These are phyloP conservation scores for Thyridium curvatum DNA, from an alignment of 2,329 filamentous ascomycete species.

Conservation along the genomic window DNA sequence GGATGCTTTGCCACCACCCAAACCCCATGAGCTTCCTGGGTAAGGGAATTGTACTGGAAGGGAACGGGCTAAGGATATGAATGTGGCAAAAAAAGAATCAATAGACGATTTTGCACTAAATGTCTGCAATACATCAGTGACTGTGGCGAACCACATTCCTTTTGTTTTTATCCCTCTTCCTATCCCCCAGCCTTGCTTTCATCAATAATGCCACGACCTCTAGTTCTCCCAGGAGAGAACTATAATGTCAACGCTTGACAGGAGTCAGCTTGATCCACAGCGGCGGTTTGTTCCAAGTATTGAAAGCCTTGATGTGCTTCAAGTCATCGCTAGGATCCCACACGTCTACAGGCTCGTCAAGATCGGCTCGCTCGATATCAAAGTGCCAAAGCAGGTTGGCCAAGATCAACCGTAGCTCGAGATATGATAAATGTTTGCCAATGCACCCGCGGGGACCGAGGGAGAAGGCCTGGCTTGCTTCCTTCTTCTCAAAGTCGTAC, in stretches of 20 bases:
- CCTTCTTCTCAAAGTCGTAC: constrained; percentile 8
- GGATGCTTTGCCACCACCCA: too few species aligned
- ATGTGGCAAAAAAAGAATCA: too few species aligned
- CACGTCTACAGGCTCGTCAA: constrained; percentile 10
- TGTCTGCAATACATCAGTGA: too few species aligned
- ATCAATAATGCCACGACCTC: too few species aligned
- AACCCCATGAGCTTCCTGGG: too few species aligned
- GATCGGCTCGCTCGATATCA: constrained; percentile 14
- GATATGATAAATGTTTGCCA: constrained; percentile 26
- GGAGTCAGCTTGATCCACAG: constrained; percentile 17
- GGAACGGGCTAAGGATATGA: too few species aligned
- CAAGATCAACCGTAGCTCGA: constrained; percentile 14
- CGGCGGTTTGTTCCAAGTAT: constrained; percentile 19
- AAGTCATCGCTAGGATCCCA: constrained; percentile 19
- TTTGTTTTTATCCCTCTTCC: too few species aligned
- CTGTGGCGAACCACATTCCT: too few species aligned
- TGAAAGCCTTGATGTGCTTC: constrained; percentile 15
- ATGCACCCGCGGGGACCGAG: constrained; percentile 45
- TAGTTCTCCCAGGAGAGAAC: too few species aligned
- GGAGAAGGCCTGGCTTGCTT: constrained; percentile 33
- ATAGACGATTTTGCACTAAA: too few species aligned
- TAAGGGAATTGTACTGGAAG: too few species aligned
- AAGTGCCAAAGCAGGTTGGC: constrained; percentile 16
- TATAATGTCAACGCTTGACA: constrained; percentile 7
- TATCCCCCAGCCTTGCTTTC: too few species aligned